Percentiles rank a stretch among this genome's conserved stretches.
These are phyloP conservation scores for Boletellus dicymbophilus DNA, from an alignment of 1,284 basidiomycete genomes.

Conservation along the genomic window DNA sequence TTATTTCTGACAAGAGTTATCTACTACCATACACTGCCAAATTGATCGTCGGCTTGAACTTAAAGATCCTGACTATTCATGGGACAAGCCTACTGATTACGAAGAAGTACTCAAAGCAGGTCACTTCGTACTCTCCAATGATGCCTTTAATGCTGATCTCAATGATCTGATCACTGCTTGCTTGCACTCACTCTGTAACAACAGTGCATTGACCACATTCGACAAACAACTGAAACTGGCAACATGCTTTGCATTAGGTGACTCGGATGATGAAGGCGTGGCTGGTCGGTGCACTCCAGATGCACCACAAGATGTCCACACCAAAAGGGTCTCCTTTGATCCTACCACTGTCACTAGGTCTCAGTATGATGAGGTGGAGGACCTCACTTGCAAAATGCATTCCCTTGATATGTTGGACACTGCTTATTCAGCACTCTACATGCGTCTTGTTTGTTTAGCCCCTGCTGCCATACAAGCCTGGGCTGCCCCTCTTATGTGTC, in stretches of 20 bases:
- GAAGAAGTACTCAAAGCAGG: background rate
- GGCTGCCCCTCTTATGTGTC: background rate
- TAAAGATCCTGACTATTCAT: background rate
- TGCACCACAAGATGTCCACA: background rate
- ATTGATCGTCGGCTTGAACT: background rate
- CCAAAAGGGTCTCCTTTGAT: background rate
- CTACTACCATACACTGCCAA: background rate
- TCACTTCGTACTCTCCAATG: background rate
- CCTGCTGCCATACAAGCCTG: background rate
- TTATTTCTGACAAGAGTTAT: background rate
- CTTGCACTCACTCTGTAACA: background rate
- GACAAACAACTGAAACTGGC: too few species aligned
- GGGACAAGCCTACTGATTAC: background rate
- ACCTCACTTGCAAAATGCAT: background rate
- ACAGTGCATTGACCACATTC: too few species aligned
- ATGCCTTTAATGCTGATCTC: background rate
- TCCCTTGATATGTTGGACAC: background rate
- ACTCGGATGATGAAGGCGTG: background rate
- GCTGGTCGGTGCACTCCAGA: background rate
- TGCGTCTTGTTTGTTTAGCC: background rate
- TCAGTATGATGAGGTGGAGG: too few species aligned
- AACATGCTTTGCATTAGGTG: background rate
- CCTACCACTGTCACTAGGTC: too few species aligned
- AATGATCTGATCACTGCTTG: background rate
- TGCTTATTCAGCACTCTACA: background rate